Evolutionary conservation across 108 stramenopile species (phyloP).

Genomic region (Skeletonema grethae): DNA sequence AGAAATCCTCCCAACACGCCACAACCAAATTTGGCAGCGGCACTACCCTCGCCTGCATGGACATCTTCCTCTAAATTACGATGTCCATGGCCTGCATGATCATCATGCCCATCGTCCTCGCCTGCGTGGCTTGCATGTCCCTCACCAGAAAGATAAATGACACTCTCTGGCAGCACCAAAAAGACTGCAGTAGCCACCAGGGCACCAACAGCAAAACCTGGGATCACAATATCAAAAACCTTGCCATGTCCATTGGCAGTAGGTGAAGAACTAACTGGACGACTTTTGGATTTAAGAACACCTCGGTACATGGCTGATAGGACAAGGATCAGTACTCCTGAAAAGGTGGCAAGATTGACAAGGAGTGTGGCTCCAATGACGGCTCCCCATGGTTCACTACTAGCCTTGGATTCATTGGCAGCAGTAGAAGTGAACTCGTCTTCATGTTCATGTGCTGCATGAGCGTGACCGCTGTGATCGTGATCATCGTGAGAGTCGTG

Average conservation of each 20-base stretch:
- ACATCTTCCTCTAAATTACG: conserved; percentile 34
- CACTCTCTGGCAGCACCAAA: conserved; percentile 37
- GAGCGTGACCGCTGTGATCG: not conserved
- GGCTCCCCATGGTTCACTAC: conserved; percentile 24
- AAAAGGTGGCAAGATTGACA: conserved; percentile 41
- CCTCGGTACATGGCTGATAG: conserved; percentile 19
- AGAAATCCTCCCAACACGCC: conserved; percentile 70
- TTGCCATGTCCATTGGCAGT: conserved; percentile 3
- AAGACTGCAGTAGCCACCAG: conserved; percentile 42
- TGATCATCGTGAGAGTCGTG: not conserved
- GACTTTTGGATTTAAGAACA: conserved; percentile 4
- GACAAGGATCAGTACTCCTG: conserved; percentile 30
- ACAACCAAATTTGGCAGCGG: conserved; percentile 67
- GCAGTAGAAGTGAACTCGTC: not conserved
- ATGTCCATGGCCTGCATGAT: conserved; percentile 35
- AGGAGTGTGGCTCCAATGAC: conserved; percentile 44
- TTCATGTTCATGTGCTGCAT: not conserved
- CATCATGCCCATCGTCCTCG: not conserved
- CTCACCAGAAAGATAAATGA: conserved; percentile 4
- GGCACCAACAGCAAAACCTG: conserved; percentile 42
- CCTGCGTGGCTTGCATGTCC: not conserved
- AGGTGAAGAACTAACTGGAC: not conserved
- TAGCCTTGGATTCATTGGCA: not conserved
- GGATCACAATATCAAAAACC: conserved; percentile 29
- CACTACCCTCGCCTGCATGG: conserved; percentile 45